Evolutionary conservation across 257 asterid genomes (phyloP).

Genomic region (Nicotiana benthamiana): DNA sequence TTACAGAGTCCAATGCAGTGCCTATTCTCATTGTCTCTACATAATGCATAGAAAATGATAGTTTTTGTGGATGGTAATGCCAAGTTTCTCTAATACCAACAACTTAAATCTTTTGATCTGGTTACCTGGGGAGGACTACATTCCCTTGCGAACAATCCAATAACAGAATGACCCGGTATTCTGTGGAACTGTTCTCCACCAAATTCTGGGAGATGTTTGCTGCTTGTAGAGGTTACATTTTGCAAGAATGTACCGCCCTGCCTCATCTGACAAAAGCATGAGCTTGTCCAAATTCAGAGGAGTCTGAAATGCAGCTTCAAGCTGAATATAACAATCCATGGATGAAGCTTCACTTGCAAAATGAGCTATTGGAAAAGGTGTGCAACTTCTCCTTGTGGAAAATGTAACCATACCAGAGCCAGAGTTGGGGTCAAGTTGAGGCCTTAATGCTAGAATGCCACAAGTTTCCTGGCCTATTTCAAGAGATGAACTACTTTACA

Average conservation of each 20-base stretch:
- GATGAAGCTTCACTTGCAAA: neutral
- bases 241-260: neutral
- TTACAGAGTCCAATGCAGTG: slow-evolving; percentile 37
- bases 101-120: slow-evolving; percentile 4
- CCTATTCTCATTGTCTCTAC: slow-evolving; percentile 44
- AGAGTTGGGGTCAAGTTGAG: neutral
- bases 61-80: slow-evolving; percentile 19
- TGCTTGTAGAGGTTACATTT: slow-evolving; percentile 3
- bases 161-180: slow-evolving; percentile 14
- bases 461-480: neutral
- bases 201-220: slow-evolving; percentile 7
- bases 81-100: neutral
- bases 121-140: slow-evolving; percentile 5
- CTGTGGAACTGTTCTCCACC: slow-evolving; percentile 13
- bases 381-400: neutral
- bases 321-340: neutral
- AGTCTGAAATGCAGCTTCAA: slow-evolving; percentile 27
- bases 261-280: slow-evolving; percentile 21
- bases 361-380: neutral
- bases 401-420: neutral
- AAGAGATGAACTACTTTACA: neutral
- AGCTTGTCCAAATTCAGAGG: slow-evolving; percentile 20
- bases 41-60: slow-evolving; percentile 22
- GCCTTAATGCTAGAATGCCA: neutral
- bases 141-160: slow-evolving; percentile 5